Base-by-base conservation (phyloP, 768 basidiomycete genomes). In the Russula foetens region DNA sequence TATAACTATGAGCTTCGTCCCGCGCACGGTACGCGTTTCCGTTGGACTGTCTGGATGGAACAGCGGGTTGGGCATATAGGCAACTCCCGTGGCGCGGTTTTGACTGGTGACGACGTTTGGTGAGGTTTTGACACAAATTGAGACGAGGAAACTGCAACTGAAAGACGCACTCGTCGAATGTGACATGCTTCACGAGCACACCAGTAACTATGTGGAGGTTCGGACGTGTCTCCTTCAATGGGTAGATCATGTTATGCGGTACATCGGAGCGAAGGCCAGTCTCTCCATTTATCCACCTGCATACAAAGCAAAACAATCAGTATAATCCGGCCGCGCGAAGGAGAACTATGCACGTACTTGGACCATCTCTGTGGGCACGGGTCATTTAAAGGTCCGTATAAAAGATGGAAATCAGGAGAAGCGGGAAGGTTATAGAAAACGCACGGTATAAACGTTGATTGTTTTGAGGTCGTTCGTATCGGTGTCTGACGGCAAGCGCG, bases 191-290 rank as follows among this genome's bases (percentile, higher is more conserved):
- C 11, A 76, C 76, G 12, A 65, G 64, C 45, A 67, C 71, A 0
- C 71, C 76, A 1, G 70, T 71, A 0, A 68, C 17, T 24, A 76
- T 57, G 17, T 68, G 65, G 1, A 79, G 43, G 59, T 75, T 76
- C 15, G 66, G 66, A 6, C 70, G 56, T 0, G 60, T 61, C 7
- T 71, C 67, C 12, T 73, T 71, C 26, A 64, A 50, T 0, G 63
- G 63, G 50, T 77, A 79, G 2, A 79, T 52, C 57, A 73, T 74
- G 51, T 69, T 38, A 19, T 77, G 78, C 7, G 85, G 75, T 0
- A 77, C 67, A 66, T 86, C 84, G 0, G 84, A 84, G 24, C 85
- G 79, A 46, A 64, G 74, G 26, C 85, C 85, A 2, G 77, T 81
- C 19, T 70, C 68, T 2, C 66, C 69, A 59, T 81, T 74, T 19